phyloP scores from a whole-genome alignment of 768 basidiomycete species.

The Rhodotorula paludigena region DNA sequence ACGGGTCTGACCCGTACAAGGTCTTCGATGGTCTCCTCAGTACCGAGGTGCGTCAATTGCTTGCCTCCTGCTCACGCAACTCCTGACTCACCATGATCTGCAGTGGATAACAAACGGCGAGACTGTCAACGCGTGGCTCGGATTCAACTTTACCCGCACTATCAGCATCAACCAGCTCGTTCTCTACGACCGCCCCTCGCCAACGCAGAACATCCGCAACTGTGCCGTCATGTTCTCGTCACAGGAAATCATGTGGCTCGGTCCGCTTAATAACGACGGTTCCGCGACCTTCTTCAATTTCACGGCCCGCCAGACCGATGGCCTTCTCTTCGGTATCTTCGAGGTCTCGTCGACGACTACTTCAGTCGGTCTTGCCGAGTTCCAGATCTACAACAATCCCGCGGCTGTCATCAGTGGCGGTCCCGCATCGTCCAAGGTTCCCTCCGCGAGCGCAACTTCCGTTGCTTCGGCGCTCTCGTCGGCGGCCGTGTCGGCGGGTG shows the following conservation, averaged over 20 bases:
- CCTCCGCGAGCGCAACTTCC: no score
- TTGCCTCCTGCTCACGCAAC: not conserved
- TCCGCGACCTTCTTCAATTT: constrained; percentile 8
- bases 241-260: constrained; percentile 11
- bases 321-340: constrained; percentile 1
- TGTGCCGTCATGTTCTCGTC: constrained; percentile 21
- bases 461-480: no score
- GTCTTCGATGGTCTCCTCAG: not conserved
- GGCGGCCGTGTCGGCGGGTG: not conserved
- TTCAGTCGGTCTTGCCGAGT: constrained; percentile 7
- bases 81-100: no score
- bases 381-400: constrained; percentile 5
- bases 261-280: constrained; percentile 24
- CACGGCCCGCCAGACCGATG: not conserved
- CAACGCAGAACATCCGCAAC: constrained; percentile 10
- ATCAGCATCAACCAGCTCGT: constrained; percentile 18
- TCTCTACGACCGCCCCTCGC: constrained; percentile 20
- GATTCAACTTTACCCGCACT: constrained; percentile 2
- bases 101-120: constrained; percentile 29
- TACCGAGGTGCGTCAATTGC: not conserved
- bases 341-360: constrained; percentile 4
- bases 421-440: not conserved
- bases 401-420: not conserved
- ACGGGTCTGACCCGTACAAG: not conserved
- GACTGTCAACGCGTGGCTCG: constrained; percentile 16